Percentiles rank a stretch among this genome's conserved stretches.
These are phyloP conservation scores for Botrytis sinoallii DNA, from an alignment of 2,329 filamentous ascomycete species.

Conservation along the genomic window DNA sequence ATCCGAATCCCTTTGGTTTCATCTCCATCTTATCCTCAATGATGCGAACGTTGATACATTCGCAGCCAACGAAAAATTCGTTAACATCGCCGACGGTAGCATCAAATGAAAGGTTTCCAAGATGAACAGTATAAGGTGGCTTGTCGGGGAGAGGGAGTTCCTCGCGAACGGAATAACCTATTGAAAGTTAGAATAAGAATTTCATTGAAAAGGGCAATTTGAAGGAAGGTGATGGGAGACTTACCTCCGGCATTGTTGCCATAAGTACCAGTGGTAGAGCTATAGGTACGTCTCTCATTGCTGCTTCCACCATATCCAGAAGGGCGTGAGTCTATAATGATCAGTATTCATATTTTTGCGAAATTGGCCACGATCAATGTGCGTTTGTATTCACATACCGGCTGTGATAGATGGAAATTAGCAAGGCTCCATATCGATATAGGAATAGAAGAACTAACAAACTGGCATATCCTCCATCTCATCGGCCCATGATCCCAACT, in stretches of 20 bases:
- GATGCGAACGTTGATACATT: conserved; percentile 87
- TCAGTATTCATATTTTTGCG: conserved; percentile 21
- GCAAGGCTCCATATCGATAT: conserved; percentile 20
- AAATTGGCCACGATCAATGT: conserved; percentile 13
- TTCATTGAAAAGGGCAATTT: neutral
- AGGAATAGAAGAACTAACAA: conserved; percentile 34
- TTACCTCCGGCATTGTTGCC: conserved; percentile 36
- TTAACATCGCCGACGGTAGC: conserved; percentile 78
- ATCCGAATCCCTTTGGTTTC: conserved; percentile 96
- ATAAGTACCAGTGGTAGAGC: conserved; percentile 35
- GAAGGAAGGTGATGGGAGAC: conserved; percentile 16
- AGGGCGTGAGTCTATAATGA: conserved; percentile 36
- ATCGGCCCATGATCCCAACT: conserved; percentile 93
- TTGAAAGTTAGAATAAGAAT: conserved; percentile 23
- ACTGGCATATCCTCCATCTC: conserved; percentile 78
- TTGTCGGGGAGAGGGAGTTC: conserved; percentile 82
- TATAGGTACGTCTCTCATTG: conserved; percentile 37
- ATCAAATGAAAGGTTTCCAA: conserved; percentile 96
- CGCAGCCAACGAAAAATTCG: conserved; percentile 81
- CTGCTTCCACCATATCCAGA: conserved; percentile 31
- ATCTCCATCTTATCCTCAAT: conserved; percentile 94
- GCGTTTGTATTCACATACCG: conserved; percentile 32
- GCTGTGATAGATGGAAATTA: conserved; percentile 33
- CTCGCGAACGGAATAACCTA: conserved; percentile 66
- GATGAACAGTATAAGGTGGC: conserved; percentile 91